Evolutionary conservation across 1,139 yeast genomes (phyloP), one percentile per base, ranked within the genome.

Genomic region (Magnusiomyces suaveolens): DNA sequence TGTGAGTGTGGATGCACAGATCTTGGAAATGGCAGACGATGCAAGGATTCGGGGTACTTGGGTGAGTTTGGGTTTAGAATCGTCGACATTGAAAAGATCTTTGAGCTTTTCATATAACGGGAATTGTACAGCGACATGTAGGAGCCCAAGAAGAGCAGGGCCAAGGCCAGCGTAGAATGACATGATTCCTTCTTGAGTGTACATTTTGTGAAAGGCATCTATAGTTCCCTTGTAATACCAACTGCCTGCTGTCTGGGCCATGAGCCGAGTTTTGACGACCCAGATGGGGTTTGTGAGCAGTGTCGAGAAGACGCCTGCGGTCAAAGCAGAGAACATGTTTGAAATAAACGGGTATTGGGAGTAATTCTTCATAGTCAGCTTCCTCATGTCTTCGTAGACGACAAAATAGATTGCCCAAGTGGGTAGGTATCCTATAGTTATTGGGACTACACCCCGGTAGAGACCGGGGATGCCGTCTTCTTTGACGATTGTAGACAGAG

Each of bases 401-500:
- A 92, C 79, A 71, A 92, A 94, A 69, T 94, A 92, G 50, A 92
- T 87, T 72, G 90, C 89, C 98, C 98, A 92, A 0, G 97, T 89
- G 3, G 99, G 98, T 61, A 94, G 80, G 69, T 92, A 92, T 0
- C 99, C 99, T 53, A 92, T 72, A 1, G 94, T 79, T 43, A 92
- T 88, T 12, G 99, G 97, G 0, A 84, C 86, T 21, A 94, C 72
- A 2, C 99, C 99, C 59, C 96, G 74, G 68, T 94, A 94, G 23
- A 92, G 75, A 0, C 98, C 97, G 46, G 80, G 70, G 1, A 82
- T 63, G 1, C 97, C 96, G 70, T 90, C 97, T 55, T 89, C 89
- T 54, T 70, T 68, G 56, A 80, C 70, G 46, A 89, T 87, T 8
- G 83, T 76, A 46, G 74, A 67, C 64, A 88, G 73, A 0, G 94